These are phyloP conservation scores for Funneliformis caledonium DNA, from an alignment of 371 early-diverging fungal species.

Conservation along the genomic window DNA sequence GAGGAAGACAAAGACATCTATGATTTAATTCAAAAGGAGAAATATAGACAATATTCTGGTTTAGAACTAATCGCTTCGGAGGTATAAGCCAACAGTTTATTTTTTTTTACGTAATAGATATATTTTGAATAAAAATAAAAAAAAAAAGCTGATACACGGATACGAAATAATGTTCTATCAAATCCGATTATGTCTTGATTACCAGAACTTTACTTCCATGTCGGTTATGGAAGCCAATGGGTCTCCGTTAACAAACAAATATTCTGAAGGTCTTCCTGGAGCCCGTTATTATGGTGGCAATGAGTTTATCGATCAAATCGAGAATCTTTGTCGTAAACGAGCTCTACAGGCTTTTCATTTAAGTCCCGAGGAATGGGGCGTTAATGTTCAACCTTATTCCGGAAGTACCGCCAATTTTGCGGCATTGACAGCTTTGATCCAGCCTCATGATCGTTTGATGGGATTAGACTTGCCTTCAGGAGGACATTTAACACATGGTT, in stretches of 20 bases:
- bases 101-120: not conserved
- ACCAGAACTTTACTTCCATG: slow-evolving; percentile 96
- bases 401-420: slow-evolving; percentile 99
- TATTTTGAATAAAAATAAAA: not conserved
- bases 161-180: not conserved
- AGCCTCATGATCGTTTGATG: slow-evolving; percentile 98
- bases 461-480: slow-evolving; percentile 99
- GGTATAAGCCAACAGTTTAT: slow-evolving; percentile 53
- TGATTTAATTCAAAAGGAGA: slow-evolving; percentile 94
- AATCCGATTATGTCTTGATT: not conserved
- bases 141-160: no score
- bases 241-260: slow-evolving; percentile 99
- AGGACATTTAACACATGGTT: slow-evolving; percentile 99
- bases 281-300: slow-evolving; percentile 97
- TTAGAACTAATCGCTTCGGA: slow-evolving; percentile 99
- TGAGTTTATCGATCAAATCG: slow-evolving; percentile 97
- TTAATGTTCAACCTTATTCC: slow-evolving; percentile 98
- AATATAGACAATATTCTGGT: slow-evolving; percentile 95
- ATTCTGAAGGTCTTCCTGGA: slow-evolving; percentile 98
- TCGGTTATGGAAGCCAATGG: slow-evolving; percentile 98
- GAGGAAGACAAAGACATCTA: slow-evolving; percentile 93
- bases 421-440: slow-evolving; percentile 94
- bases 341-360: slow-evolving; percentile 94
- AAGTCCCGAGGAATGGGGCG: slow-evolving; percentile 96
- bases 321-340: slow-evolving; percentile 94